These are phyloP conservation scores for Collybia nuda DNA, from an alignment of 768 basidiomycete genomes.

Conservation along the genomic window DNA sequence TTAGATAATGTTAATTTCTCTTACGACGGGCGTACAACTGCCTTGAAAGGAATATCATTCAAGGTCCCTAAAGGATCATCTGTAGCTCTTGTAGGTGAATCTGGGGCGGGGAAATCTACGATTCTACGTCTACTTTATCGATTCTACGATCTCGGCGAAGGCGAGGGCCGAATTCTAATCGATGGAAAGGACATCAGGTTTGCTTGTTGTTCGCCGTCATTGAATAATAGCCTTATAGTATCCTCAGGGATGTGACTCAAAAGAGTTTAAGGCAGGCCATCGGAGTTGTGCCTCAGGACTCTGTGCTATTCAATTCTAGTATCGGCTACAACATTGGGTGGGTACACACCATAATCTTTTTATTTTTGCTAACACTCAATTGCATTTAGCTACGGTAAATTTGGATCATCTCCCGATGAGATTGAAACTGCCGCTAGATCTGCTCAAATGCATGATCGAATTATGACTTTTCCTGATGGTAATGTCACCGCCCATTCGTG, in stretches of 20 bases:
- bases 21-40: slow-evolving; percentile 71
- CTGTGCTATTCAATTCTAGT: slow-evolving; percentile 69
- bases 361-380: not conserved
- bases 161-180: slow-evolving; percentile 77
- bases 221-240: not conserved
- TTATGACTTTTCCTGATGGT: slow-evolving; percentile 80
- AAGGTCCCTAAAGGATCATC: slow-evolving; percentile 83
- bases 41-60: slow-evolving; percentile 81
- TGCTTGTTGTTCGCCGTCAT: not conserved
- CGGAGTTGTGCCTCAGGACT: slow-evolving; percentile 90
- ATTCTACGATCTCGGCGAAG: slow-evolving; percentile 86
- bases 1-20: slow-evolving; percentile 85
- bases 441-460: slow-evolving; percentile 87
- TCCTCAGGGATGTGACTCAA: slow-evolving; percentile 74
- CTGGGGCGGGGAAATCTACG: slow-evolving; percentile 81
- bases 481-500: not conserved
- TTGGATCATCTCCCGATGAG: slow-evolving; percentile 67
- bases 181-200: slow-evolving; percentile 82
- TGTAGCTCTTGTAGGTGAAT: slow-evolving; percentile 88
- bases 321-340: slow-evolving; percentile 76
- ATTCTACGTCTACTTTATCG: slow-evolving; percentile 86
- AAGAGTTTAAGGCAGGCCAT: slow-evolving; percentile 75
- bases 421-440: slow-evolving; percentile 78
- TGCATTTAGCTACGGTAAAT: slow-evolving; percentile 66
- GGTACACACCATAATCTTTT: slow-evolving; percentile 15